Evolutionary conservation across 495 filamentous ascomycete species (phyloP).

Genomic region (Darksidea phi): DNA sequence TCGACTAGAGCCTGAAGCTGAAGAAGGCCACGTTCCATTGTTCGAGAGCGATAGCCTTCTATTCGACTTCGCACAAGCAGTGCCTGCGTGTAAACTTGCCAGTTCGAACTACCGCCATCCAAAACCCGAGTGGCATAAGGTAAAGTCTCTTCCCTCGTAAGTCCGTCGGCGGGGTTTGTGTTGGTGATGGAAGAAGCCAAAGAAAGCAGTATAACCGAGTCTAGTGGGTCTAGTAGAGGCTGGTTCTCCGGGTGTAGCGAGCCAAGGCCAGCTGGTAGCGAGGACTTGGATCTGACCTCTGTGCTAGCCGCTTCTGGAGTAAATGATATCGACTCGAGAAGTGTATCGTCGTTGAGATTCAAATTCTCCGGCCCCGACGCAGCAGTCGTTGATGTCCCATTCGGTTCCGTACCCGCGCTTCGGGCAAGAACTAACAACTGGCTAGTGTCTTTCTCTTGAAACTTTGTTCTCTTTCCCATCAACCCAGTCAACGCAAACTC

Average conservation of each 20-base stretch:
- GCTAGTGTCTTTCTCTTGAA: conserved; percentile 82
- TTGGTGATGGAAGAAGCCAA: conserved; percentile 86
- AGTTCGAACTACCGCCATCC: conserved; percentile 85
- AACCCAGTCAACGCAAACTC: conserved; percentile 82
- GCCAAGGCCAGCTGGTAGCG: conserved; percentile 59
- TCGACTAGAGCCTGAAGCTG: conserved; percentile 96
- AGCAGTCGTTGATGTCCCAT: not conserved
- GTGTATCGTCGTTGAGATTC: conserved; percentile 85
- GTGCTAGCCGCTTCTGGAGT: conserved; percentile 47
- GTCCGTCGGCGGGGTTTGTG: conserved; percentile 73
- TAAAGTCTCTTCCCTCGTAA: conserved; percentile 88
- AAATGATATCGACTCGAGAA: conserved; percentile 85
- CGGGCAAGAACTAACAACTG: conserved; percentile 90
- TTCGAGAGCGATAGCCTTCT: conserved; percentile 80
- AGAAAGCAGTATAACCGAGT: conserved; percentile 79
- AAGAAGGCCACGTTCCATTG: conserved; percentile 81
- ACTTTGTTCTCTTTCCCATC: conserved; percentile 88
- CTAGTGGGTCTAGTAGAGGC: conserved; percentile 76
- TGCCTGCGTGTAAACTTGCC: conserved; percentile 96
- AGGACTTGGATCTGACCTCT: conserved; percentile 49
- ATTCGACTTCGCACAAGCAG: conserved; percentile 83
- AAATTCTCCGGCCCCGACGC: conserved; percentile 60
- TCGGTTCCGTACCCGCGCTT: conserved; percentile 50
- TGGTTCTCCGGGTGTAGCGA: conserved; percentile 74
- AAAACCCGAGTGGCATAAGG: conserved; percentile 89